Base-by-base conservation (phyloP, 768 basidiomycete species). In the Suillus fuscotomentosus region DNA sequence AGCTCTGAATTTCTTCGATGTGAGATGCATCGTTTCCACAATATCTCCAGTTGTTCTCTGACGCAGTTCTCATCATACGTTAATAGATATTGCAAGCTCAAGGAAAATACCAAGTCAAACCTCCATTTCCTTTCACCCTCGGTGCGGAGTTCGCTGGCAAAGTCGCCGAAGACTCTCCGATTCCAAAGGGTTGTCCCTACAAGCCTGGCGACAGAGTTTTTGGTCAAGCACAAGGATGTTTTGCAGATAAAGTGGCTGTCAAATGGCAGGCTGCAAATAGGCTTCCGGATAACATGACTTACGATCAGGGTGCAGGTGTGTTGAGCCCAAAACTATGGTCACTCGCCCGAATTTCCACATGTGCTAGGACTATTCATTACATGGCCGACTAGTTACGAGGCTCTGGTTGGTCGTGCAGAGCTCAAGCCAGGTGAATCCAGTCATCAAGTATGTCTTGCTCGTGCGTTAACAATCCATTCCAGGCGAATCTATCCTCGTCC, bases 361-460 rank as follows among this genome's bases (percentile, higher is more conserved):
- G 50, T 36, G 15, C 41, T 63, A 90, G 94, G 92, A 3, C 72
- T 97, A 59, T 91, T 76, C 69, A 77, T 98, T n/a, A 96, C 94
- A 9, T 95, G 91, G 87, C 93, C 95, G 0, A 99, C 97, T 7
- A 91, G 89, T 66, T 98, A 97, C 70, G 95, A 96, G 71, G 97
- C 89, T 0, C 79, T 99, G 15, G 91, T 95, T 0, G 91, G 91
- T 13, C 82, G 95, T 60, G 97, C 94, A 14, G 79, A 91, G 54
- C 77, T 95, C 48, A 87, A 95, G 72, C 77, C 86, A 61, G 95
- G 93, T 88, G 43, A 80, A 71, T 22, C 14, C n/a, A 38, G 42
- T 3, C 27, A 9, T 36, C 15, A 9, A 45, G 59, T 42, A 2
- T 43, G 8, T 60, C 20, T 56, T 48, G 43, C 50, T 63, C 34